phyloP scores from a whole-genome alignment of 352 stramenopile species.

The Globisporangium radiosum region DNA sequence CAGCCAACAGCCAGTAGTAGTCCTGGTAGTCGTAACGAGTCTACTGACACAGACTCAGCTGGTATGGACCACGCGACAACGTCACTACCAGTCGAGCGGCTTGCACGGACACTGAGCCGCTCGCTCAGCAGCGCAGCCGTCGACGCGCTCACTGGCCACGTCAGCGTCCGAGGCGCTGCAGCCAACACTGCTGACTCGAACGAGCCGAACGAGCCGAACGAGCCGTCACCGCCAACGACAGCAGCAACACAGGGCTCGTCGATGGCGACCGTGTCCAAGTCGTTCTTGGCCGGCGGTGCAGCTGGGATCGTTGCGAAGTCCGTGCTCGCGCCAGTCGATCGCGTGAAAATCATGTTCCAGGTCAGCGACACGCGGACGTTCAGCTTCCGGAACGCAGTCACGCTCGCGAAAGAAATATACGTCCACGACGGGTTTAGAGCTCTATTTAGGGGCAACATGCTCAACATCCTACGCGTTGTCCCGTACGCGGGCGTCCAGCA shows the following conservation, averaged over 20 bases:
- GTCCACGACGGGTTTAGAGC: slow-evolving; percentile 59
- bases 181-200: neutral
- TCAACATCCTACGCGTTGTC: slow-evolving; percentile 77
- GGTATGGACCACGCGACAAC: slow-evolving; percentile 5
- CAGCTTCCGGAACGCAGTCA: slow-evolving; percentile 62
- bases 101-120: slow-evolving; percentile 1
- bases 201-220: neutral
- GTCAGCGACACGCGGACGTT: slow-evolving; percentile 69
- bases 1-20: neutral
- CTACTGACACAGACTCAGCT: too few species aligned
- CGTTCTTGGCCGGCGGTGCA: slow-evolving; percentile 65
- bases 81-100: neutral
- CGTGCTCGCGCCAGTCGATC: slow-evolving; percentile 61
- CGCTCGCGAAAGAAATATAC: slow-evolving; percentile 60
- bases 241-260: slow-evolving; percentile 19
- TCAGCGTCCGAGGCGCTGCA: neutral
- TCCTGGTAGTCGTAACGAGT: too few species aligned
- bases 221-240: neutral
- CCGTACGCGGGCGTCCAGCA: slow-evolving; percentile 76
- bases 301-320: slow-evolving; percentile 79
- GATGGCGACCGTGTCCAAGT: slow-evolving; percentile 73
- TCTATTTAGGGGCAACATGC: slow-evolving; percentile 68
- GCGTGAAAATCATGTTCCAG: slow-evolving; percentile 85
- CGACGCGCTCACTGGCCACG: neutral
- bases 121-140: neutral